Percentiles rank a stretch among this genome's conserved stretches.
Evolutionary conservation across 805 yeast species (phyloP).

Genomic region (Tetrapisispora nanseiensis): DNA sequence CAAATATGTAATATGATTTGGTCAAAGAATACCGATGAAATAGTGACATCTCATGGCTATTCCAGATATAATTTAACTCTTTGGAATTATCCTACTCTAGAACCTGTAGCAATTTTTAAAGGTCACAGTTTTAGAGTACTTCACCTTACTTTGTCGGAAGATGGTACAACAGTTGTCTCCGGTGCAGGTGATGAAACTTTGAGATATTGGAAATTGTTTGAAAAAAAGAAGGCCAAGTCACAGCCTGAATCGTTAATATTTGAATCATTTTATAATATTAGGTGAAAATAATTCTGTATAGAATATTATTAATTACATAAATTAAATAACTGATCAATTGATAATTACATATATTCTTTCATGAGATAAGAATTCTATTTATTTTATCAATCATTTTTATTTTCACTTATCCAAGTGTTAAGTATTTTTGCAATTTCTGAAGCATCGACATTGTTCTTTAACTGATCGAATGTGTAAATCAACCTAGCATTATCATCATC

Average conservation of each 20-base stretch:
- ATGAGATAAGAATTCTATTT: background rate
- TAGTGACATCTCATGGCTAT: slow-evolving; percentile 92
- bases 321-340: no score
- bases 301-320: background rate
- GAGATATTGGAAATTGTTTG: slow-evolving; percentile 92
- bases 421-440: slow-evolving; percentile 15
- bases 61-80: slow-evolving; percentile 81
- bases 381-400: background rate
- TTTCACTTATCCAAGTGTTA: slow-evolving; percentile 18
- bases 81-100: slow-evolving; percentile 89
- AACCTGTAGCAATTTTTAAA: slow-evolving; percentile 84
- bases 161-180: slow-evolving; percentile 92
- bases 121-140: slow-evolving; percentile 92
- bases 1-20: slow-evolving; percentile 92
- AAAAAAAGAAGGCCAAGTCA: slow-evolving; percentile 51
- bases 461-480: slow-evolving; percentile 14
- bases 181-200: slow-evolving; percentile 98
- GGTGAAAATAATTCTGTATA: slow-evolving; percentile 30
- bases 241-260: slow-evolving; percentile 55
- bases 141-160: slow-evolving; percentile 84
- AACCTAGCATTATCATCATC: slow-evolving; percentile 9
- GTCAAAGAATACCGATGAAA: slow-evolving; percentile 86
- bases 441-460: slow-evolving; percentile 9
- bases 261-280: slow-evolving; percentile 65
- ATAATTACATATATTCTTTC: background rate